Conservation (phyloP, 805 yeast genomes). For the Millerago galiae region DNA sequence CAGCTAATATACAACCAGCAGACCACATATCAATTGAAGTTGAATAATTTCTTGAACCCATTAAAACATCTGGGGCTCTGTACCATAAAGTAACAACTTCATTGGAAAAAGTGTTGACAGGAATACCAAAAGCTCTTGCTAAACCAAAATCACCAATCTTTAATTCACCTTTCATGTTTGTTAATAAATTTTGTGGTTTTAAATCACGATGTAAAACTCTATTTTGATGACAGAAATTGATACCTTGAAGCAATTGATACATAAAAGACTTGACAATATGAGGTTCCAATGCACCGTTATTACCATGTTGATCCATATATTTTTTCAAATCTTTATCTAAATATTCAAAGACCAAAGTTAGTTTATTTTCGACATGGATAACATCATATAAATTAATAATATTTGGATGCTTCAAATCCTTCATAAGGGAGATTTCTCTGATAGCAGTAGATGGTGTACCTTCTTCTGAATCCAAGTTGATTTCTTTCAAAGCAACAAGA, state of each 20-base stretch:
- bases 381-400: slow-evolving; percentile 91
- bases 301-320: slow-evolving; percentile 86
- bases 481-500: slow-evolving; percentile 91
- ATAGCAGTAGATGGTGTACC: slow-evolving; percentile 99
- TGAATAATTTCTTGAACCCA: slow-evolving; percentile 92
- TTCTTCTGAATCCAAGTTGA: slow-evolving; percentile 87
- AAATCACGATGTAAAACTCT: slow-evolving; percentile 68
- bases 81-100: slow-evolving; percentile 98
- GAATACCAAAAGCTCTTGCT: slow-evolving; percentile 97
- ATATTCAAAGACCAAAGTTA: slow-evolving; percentile 88
- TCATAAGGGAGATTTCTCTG: slow-evolving; percentile 91
- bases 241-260: slow-evolving; percentile 89
- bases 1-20: slow-evolving; percentile 96
- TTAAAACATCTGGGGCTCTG: slow-evolving; percentile 92
- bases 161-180: slow-evolving; percentile 82
- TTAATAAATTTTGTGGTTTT: slow-evolving; percentile 91
- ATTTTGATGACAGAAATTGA: slow-evolving; percentile 60
- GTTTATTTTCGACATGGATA: slow-evolving; percentile 92
- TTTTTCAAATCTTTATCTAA: slow-evolving; percentile 91
- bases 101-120: slow-evolving; percentile 93
- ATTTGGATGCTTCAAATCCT: slow-evolving; percentile 89
- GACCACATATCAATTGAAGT: slow-evolving; percentile 99
- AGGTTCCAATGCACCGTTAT: slow-evolving; percentile 85
- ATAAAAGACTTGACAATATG: slow-evolving; percentile 82
- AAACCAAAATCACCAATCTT: slow-evolving; percentile 96